Evolutionary conservation across 805 yeast species (phyloP), one percentile per base, ranked within the genome.

Genomic region (Candida chilensis): DNA sequence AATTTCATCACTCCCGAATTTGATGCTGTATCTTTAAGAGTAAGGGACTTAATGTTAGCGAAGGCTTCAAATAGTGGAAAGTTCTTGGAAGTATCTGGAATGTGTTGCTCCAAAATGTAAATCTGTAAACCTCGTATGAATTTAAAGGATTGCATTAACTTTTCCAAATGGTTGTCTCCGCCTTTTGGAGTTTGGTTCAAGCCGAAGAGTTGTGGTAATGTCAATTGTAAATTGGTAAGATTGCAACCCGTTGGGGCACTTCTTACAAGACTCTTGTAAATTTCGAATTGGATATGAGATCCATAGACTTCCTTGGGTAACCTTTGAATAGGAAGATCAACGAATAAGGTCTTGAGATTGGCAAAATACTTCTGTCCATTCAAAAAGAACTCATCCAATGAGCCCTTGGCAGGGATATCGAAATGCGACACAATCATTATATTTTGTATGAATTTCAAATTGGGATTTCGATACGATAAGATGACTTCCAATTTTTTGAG

Each of bases 1-100:
- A 22, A 22, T 22, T 22, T 22, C 25, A 22, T 22, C 12, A 22
- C 25, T n/a, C 25, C 25, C 6, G 25, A 22, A 22, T 22, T 22
- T 6, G 11, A 22, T 22, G 25, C 11, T 6, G 25, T 22, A 15
- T 22, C 25, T 11, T 22, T 6, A 7, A 22, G 13, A 7, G 25
- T n/a, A 5, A 22, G 12, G 6, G 8, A 8, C 13, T 22, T 22
- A 7, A 22, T 7, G 25, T n/a, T 22, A n/a, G 7, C 13, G 12
- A 22, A 22, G 12, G 25, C 11, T 22, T 22, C 25, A 6, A 22
- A 8, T 6, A 22, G 7, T n/a, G 7, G 11, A 15, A n/a, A 22
- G 13, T 22, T 22, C 12, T 22, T 22, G 25, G 11, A 12, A n/a
- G 11, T 22, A 15, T 22, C 11, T 6, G 25, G 11, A n/a, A 22